These are phyloP conservation scores for Mallotus nudiflorus DNA, from an alignment of 345 rosid genomes.

Conservation along the genomic window DNA sequence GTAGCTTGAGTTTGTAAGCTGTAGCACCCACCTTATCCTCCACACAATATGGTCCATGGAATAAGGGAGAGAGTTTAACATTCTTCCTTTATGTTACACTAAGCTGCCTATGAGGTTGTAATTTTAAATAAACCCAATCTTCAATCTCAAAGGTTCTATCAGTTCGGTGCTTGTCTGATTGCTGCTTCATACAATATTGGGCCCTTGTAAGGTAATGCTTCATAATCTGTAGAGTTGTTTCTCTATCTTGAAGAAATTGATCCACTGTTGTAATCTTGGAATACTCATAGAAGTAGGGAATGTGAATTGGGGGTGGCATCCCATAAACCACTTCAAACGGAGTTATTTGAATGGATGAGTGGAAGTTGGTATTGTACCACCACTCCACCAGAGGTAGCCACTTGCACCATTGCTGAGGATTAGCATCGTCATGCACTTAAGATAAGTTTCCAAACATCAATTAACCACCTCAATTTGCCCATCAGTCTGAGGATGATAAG, in stretches of 20 bases:
- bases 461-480: too few species aligned
- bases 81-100: not conserved
- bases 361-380: constrained; percentile 1
- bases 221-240: not conserved
- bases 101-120: not conserved
- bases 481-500: not conserved
- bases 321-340: too few species aligned
- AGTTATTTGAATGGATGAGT: not conserved
- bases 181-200: not conserved
- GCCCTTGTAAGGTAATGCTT: not conserved
- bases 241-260: not conserved
- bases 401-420: too few species aligned
- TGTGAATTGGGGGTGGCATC: constrained; percentile 1
- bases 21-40: too few species aligned
- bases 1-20: too few species aligned
- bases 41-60: too few species aligned
- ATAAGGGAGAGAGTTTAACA: not conserved
- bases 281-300: not conserved
- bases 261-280: not conserved
- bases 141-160: too few species aligned
- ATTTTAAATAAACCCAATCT: not conserved
- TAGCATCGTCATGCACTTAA: too few species aligned
- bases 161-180: not conserved
- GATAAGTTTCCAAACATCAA: too few species aligned
- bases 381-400: not conserved